Percentiles rank a stretch among this genome's conserved stretches.
phyloP scores from a whole-genome alignment of 768 basidiomycete genomes.

The Pseudohyphozyma bogoriensis region DNA sequence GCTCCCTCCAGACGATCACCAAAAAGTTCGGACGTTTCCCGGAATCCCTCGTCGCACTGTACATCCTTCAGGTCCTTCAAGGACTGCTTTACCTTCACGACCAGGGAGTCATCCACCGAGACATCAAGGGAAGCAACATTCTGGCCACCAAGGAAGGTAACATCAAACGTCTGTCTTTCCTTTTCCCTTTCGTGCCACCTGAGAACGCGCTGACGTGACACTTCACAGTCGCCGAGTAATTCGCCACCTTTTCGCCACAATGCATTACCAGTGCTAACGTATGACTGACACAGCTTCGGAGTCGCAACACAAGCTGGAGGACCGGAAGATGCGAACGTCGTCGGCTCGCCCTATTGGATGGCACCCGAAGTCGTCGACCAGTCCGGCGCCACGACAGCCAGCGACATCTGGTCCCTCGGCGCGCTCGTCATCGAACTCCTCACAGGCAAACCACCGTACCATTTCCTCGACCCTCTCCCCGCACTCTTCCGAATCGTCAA shows the following conservation, averaged over 20 bases:
- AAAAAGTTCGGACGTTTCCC: constrained; percentile 99
- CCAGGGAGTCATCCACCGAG: constrained; percentile 97
- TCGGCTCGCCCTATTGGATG: constrained; percentile 99
- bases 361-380: constrained; percentile 99
- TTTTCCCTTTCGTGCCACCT: constrained; percentile 41
- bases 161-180: constrained; percentile 57
- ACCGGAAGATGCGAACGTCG: constrained; percentile 78
- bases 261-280: too few relatives aligned
- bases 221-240: constrained; percentile 72
- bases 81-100: constrained; percentile 95
- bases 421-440: constrained; percentile 95
- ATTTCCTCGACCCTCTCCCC: constrained; percentile 93
- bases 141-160: constrained; percentile 97
- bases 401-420: constrained; percentile 84
- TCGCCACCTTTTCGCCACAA: too few relatives aligned
- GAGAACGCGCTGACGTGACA: too few relatives aligned
- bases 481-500: constrained; percentile 97
- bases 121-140: constrained; percentile 98
- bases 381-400: constrained; percentile 89
- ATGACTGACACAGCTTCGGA: too few relatives aligned
- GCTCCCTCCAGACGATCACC: constrained; percentile 85
- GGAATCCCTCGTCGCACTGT: constrained; percentile 88
- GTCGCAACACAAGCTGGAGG: constrained; percentile 73
- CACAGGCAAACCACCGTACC: constrained; percentile 86
- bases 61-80: constrained; percentile 90